Base-by-base conservation (phyloP, 768 basidiomycete species). In the Sporobolomyces phaffii region DNA sequence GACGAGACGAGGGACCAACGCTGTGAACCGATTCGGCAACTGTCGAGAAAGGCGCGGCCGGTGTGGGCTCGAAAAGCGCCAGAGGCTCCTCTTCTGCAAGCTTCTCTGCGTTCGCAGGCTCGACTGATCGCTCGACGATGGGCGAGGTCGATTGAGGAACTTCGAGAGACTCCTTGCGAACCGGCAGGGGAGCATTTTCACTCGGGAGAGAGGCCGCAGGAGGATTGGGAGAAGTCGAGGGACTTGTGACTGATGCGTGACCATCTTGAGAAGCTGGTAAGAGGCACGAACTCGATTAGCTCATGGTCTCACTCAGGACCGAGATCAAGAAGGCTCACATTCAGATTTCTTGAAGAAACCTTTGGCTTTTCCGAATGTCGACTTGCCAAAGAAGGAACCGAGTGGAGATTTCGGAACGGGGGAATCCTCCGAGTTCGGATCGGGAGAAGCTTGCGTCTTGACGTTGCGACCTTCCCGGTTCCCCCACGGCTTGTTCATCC, bases 381-480 rank as follows among this genome's bases (percentile, higher is more conserved):
- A 45, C 41, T 57, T 57, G 36, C 60, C 60, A 18, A 67, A 67
- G 60, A 68, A 68, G 1, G 60, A 13, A 3, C 65, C 65, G 26
- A 62, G 53, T 17, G 65, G 65, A 22, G 60, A 62, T 43, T 68
- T 68, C 5, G 41, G 33, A 0, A 47, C 65, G 11, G 48, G 36
- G 9, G 26, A 18, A 3, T 54, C 45, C 4, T 68, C 67, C n/a
- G 28, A 24, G 11, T 14, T 33, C 11, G 48, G 41, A 1, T 63
- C 50, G 0, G 62, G 45, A n/a, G 59, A 56, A 22, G 29, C n/a
- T 28, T 48, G 26, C 1, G 29, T 44, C n/a, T 50, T 40, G 18
- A 44, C 15, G 3, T 22, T 33, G 28, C 45, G 38, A 10, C 29
- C 34, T 29, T 44, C 62, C 26, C 48, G 15, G 36, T 51, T 50